Percentiles rank a stretch among this genome's conserved stretches.
Conservation (phyloP, 495 filamentous ascomycete genomes). For the Thermothielavioides terrestris region DNA sequence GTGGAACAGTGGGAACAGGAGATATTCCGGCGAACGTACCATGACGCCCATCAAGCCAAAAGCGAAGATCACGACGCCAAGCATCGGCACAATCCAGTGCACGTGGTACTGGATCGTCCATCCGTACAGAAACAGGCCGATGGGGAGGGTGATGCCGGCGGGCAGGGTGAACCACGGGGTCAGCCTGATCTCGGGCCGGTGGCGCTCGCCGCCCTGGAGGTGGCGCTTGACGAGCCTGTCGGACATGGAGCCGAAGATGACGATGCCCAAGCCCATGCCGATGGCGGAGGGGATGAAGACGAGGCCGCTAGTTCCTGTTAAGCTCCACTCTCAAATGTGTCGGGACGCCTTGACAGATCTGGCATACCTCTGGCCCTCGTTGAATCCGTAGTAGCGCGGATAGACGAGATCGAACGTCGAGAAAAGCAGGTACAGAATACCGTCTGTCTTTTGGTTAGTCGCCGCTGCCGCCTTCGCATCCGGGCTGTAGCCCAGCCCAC, state of each 20-base stretch:
- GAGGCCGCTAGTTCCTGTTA: constrained; percentile 37
- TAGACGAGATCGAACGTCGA: constrained; percentile 64
- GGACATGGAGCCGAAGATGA: constrained; percentile 27
- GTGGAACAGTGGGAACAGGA: background rate
- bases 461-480: background rate
- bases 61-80: constrained; percentile 44
- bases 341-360: no score
- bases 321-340: no score
- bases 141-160: constrained; percentile 42
- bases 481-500: background rate
- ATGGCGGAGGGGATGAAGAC: constrained; percentile 44
- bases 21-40: no score
- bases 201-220: constrained; percentile 27
- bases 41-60: constrained; percentile 45
- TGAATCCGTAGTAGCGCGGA: constrained; percentile 48
- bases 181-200: constrained; percentile 65
- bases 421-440: constrained; percentile 73
- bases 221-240: constrained; percentile 28
- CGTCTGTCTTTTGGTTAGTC: constrained; percentile 30
- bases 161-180: constrained; percentile 54
- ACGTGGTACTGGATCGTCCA: constrained; percentile 56
- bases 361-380: constrained; percentile 39
- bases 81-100: constrained; percentile 59
- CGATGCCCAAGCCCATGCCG: constrained; percentile 34
- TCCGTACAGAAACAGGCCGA: constrained; percentile 45